Percentiles rank a stretch among this genome's conserved stretches.
Evolutionary conservation across 257 asterid species (phyloP).

Genomic region (Solanum verrucosum): DNA sequence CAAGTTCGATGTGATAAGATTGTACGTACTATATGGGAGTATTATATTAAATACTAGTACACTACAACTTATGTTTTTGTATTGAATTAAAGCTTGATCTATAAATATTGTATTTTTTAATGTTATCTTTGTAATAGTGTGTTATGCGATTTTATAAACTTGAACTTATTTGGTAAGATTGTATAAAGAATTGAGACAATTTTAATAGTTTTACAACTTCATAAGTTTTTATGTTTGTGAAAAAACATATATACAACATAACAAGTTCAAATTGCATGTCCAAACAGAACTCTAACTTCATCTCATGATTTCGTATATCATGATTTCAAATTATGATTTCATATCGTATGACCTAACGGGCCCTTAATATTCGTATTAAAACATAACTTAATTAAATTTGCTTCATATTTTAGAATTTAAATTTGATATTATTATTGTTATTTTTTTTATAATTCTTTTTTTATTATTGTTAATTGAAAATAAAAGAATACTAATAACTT

Average conservation of each 20-base stretch:
- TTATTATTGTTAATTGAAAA: not conserved
- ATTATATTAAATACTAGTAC: too few relatives aligned
- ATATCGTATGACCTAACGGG: not conserved
- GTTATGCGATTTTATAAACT: too few relatives aligned
- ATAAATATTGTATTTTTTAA: too few relatives aligned
- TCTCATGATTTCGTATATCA: too few relatives aligned
- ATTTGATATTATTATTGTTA: not conserved
- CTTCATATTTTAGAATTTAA: not conserved
- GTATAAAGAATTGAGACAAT: not conserved
- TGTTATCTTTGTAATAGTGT: not conserved
- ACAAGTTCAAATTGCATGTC: not conserved
- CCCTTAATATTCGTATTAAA: not conserved
- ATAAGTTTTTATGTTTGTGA: not conserved
- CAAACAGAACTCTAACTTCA: too few relatives aligned
- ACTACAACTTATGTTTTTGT: not conserved
- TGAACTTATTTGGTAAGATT: not conserved
- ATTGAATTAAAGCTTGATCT: not conserved
- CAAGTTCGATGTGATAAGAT: not conserved
- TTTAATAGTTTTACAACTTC: not conserved
- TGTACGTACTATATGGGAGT: not conserved
- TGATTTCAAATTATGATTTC: too few relatives aligned
- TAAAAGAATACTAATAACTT: not conserved
- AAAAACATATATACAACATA: too few relatives aligned
- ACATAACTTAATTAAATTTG: not conserved
- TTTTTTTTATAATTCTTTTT: too few relatives aligned